phyloP scores from a whole-genome alignment of 148 eudicot species.

The Salicornia ramosissima region DNA sequence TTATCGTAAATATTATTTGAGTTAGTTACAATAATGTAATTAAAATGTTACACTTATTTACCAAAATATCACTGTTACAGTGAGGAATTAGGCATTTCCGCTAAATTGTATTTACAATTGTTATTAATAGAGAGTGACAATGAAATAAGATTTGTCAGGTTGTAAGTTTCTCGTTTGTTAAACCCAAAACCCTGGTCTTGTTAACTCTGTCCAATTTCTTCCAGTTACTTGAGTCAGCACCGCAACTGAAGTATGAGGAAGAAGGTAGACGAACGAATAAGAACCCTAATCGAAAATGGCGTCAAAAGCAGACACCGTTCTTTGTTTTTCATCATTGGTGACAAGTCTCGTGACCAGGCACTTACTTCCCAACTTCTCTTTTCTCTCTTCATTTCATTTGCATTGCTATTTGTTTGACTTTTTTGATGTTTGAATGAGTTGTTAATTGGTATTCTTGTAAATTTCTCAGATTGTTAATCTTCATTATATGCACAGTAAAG shows the following conservation, averaged over 20 bases:
- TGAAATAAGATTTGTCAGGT: too few species aligned
- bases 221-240: too few species aligned
- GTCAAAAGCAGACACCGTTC: constrained; percentile 84
- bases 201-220: not conserved
- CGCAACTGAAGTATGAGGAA: constrained; percentile 53
- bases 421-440: not conserved
- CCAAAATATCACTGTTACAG: not conserved
- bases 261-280: constrained; percentile 86
- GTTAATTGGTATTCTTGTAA: not conserved
- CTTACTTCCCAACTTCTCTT: too few species aligned
- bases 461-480: constrained; percentile 80
- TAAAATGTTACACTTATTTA: not conserved
- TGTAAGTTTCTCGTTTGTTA: not conserved
- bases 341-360: constrained; percentile 82
- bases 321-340: constrained; percentile 78
- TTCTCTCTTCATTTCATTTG: not conserved
- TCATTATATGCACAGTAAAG: constrained; percentile 58
- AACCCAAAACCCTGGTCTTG: constrained; percentile 18
- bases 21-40: too few species aligned
- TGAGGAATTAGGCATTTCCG: too few species aligned
- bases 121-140: too few species aligned
- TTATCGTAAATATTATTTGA: too few species aligned
- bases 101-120: too few species aligned
- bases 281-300: constrained; percentile 89
- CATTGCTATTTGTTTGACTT: not conserved